Base-by-base conservation (phyloP, 73 alveolate species). In the Uronychia binucleata region DNA sequence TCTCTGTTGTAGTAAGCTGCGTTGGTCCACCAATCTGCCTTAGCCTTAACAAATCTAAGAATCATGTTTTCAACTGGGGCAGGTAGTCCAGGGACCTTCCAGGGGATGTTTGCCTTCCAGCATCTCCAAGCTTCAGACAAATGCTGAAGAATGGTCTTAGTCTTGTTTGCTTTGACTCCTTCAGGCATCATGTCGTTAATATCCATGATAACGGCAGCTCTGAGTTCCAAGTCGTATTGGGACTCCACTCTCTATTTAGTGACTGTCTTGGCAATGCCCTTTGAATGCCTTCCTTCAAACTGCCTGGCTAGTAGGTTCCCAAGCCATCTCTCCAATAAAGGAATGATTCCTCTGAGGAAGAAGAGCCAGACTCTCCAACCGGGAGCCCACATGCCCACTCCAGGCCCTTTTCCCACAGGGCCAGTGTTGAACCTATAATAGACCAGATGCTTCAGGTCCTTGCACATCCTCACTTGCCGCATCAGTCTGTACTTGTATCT, bases 131-230 rank as follows among this genome's bases (percentile, higher is more conserved):
- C 99, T 81, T 99, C 99, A 80, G 99, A 91, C 81, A 99, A 92
- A 92, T 99, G 99, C 92, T 99, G 98, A 92, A 99, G 84, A 79
- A 99, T 99, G 57, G 99, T 99, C 82, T 98, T 94, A 5, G 99
- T 97, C 90, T 99, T 99, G 92, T 99, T 99, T 14, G 99, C 99
- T 84, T 98, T 97, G 35, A 99, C 99, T 59, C 99, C 99, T 91
- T 99, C 99, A 14, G 99, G 99, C 99, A 99, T 99, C 99, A 99
- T 99, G 93, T 99, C 99, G 57, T 93, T 93, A 76, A 99, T 99
- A 95, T 98, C 99, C 83, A 97, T 91, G 98, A 99, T 98, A 34
- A 99, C 99, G 13, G 99, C 99, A n/a, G 99, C 99, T 85, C 99
- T 97, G 88, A 98, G 92, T 96, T 99, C 99, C 74, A 99, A 95